Base-by-base conservation (phyloP, 2,329 filamentous ascomycete species). In the Penicillium occitanis region DNA sequence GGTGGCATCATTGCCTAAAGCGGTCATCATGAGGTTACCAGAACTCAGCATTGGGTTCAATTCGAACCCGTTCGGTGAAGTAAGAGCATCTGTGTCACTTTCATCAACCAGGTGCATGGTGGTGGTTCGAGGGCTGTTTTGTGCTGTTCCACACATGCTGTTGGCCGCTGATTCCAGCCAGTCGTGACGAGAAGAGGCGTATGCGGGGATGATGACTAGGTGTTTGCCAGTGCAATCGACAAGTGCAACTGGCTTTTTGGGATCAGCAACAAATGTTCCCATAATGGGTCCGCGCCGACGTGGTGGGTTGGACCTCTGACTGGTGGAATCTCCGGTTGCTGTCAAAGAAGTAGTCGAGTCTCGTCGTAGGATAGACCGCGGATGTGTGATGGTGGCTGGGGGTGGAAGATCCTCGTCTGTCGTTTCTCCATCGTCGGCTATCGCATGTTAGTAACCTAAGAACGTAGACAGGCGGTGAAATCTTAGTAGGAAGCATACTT, bases 11-110 rank as follows among this genome's bases (percentile, higher is more conserved):
- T 81, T 83, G 25, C 80, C 79, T 79, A 92, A 88, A 71, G 88
- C 89, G 59, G 89, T 89, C 80, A 93, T 88, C 90, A 93, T 93
- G 69, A 93, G 84, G 65, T 88, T 88, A 19, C 88, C 86, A 67
- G 90, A 88, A 74, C 84, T 87, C 68, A 90, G 79, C 72, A 91
- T 87, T 17, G 89, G 87, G 62, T 78, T 79, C 59, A 79, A 69
- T 59, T 77, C 75, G 8, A 68, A 65, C 11, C 74, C 76, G 59
- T 74, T 76, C 1, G 78, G 78, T 0, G 78, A 80, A 8, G 73
- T 71, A 30, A 80, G 70, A 13, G 76, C 77, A 69, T 81, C 81
- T 8, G 77, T 78, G 53, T 83, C 80, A 65, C 78, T 83, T 64
- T 82, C 80, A 65, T 82, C 79, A 17, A 78, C 68, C 46, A 78